phyloP scores from a whole-genome alignment of 2,329 filamentous ascomycete species.

The Nemania abortiva region DNA sequence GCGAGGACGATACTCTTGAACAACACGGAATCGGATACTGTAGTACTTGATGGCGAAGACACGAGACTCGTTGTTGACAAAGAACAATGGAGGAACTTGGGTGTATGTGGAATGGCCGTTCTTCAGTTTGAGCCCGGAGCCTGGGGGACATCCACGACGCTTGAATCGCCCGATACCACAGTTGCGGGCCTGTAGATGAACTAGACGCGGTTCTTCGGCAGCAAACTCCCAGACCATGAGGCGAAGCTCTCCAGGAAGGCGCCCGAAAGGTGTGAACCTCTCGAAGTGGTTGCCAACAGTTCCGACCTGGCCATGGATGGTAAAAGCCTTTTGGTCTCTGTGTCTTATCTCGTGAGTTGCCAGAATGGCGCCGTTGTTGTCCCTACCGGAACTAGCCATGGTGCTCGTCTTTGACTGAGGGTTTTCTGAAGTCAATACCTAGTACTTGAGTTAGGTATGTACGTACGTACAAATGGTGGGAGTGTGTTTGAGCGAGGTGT shows the following conservation, averaged over 20 bases:
- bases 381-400: too few species aligned
- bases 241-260: slow-evolving; percentile 19
- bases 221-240: slow-evolving; percentile 16
- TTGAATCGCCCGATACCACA: too few species aligned
- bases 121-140: not conserved
- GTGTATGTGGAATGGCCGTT: not conserved
- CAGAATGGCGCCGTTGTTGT: too few species aligned
- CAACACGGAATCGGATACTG: slow-evolving; percentile 10
- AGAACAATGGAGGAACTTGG: slow-evolving; percentile 7
- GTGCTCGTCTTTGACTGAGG: too few species aligned
- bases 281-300: not conserved
- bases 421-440: too few species aligned
- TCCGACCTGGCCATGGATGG: too few species aligned
- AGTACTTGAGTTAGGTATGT: too few species aligned
- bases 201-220: slow-evolving; percentile 10
- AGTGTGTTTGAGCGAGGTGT: too few species aligned
- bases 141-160: not conserved
- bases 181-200: slow-evolving; percentile 7
- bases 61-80: slow-evolving; percentile 8
- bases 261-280: slow-evolving; percentile 6
- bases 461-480: too few species aligned
- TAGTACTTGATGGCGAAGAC: slow-evolving; percentile 2
- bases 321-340: too few species aligned
- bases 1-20: not conserved
- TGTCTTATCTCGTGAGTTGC: too few species aligned